phyloP scores from a whole-genome alignment of 805 yeast species.

The Yamadazyma sp. region DNA sequence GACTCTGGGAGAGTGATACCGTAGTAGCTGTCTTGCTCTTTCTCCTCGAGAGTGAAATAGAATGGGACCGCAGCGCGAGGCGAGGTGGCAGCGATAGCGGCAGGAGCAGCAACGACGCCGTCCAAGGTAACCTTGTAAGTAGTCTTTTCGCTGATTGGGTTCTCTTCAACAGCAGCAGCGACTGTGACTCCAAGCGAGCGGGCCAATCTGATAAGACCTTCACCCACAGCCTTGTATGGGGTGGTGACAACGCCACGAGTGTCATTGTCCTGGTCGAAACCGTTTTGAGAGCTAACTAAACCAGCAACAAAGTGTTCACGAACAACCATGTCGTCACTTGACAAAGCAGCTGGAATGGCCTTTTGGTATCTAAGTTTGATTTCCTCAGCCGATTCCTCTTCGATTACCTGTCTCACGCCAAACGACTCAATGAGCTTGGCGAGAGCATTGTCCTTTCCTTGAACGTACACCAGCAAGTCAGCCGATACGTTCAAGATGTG shows the following conservation, averaged over 20 bases:
- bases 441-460: constrained; percentile 15
- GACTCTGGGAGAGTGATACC: constrained; percentile 42
- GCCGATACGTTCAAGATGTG: neutral
- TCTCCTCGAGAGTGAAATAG: constrained; percentile 28
- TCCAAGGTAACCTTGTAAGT: constrained; percentile 18
- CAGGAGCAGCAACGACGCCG: constrained; percentile 25
- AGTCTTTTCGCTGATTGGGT: constrained; percentile 5
- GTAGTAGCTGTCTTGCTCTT: constrained; percentile 35
- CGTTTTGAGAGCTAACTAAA: constrained; percentile 41
- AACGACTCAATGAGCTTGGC: constrained; percentile 24
- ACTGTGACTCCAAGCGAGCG: constrained; percentile 45
- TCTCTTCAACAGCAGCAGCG: constrained; percentile 27
- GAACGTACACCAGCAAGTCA: constrained; percentile 6
- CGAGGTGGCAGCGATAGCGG: constrained; percentile 14
- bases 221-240: constrained; percentile 27
- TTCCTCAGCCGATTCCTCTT: constrained; percentile 7
- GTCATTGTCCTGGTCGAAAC: constrained; percentile 20
- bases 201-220: constrained; percentile 36
- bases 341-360: constrained; percentile 30
- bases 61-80: constrained; percentile 23
- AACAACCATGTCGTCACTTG: constrained; percentile 36
- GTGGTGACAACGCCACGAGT: constrained; percentile 31
- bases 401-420: constrained; percentile 17
- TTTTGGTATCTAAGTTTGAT: constrained; percentile 13
- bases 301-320: constrained; percentile 48